Evolutionary conservation across 305 asterid species (phyloP), one percentile per base, ranked within the genome.

Genomic region (Rubia balearica): DNA sequence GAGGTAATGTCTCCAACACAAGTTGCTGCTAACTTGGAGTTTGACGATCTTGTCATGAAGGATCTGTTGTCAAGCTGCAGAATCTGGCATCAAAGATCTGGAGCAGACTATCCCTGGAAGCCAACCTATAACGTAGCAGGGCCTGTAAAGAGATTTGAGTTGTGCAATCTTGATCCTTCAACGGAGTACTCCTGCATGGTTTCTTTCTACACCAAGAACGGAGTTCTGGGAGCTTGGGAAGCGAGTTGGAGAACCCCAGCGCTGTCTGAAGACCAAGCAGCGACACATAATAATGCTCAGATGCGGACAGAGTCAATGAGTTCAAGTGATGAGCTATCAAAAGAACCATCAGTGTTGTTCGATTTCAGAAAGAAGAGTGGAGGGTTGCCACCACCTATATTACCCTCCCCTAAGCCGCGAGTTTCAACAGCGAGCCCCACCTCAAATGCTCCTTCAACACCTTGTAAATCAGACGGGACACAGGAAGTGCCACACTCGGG

Each of bases 41-140:
- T 71, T 68, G 77, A 74, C 13, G 77, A 74, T 57, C 30, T 10
- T 74, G 36, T 67, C 38, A 22, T 68, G 45, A 74, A 57, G 46
- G 83, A 74, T 73, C 60, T 74, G 40, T 40, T 74, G 40, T 40
- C 59, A 61, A 82, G 85, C 66, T 85, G 79, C 72, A 68, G 75
- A 10, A 33, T 89, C 30, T 89, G 96, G 96, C 80, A 85, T 65
- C 81, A 87, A 66, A 84, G 73, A 79, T 78, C 86, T 77, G 84
- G 75, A 55, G 13, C 19, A 12, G 80, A 78, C 65, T 86, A 86
- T 73, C 85, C 86, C 7, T 46, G 66, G 3, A 85, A 81, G 21
- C 87, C 90, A 19, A 79, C 88, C 42, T 80, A 76, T 65, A 73
- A 75, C 72, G 73, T 77, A 72, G 75, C 81, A 14, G 68, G 71